Evolutionary conservation across 2,329 filamentous ascomycete species (phyloP), one percentile per base, ranked within the genome.

Genomic region (Ambrosiella cleistominuta): DNA sequence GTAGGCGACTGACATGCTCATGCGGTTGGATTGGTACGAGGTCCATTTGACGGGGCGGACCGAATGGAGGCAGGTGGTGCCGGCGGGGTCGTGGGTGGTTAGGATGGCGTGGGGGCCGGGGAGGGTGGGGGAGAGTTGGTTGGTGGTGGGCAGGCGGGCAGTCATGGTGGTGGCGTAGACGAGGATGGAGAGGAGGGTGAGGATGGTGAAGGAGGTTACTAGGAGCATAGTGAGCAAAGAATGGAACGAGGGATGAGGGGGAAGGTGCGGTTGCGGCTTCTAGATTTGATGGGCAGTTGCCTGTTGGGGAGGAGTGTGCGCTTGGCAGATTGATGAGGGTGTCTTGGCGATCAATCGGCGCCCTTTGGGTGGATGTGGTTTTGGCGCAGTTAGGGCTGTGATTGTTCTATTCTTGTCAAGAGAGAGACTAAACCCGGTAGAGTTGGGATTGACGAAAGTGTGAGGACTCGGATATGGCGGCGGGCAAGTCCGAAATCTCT

Each of bases 1-100:
- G 65, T 71, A 75, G 59, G 70, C 66, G 15, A 72, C 68, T 58
- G 67, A 66, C 63, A 74, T 71, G 56, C 65, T 68, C 62, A 73
- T 67, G 4, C 63, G 59, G 44, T 65, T 63, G 55, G 64, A 62
- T 57, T 70, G 69, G 60, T 67, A 69, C 35, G 62, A 52, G 12
- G 57, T 61, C 58, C 61, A 64, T 3, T 58, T 50, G 15, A 62
- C 59, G 9, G 61, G 58, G 13, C 63, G 62, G 12, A 60, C 56
- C 15, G 61, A 60, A 42, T 63, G 62, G 54, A 64, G 50, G 39
- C 61, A 54, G 47, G 62, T 62, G 17, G 62, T 56, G 2, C 61
- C 61, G 9, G 57, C 27, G 50, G 44, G 11, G 47, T 56, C 54
- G 51, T 60, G 58, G 51, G 54, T 57, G 35, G 61, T 62, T 39